phyloP scores from a whole-genome alignment of 495 filamentous ascomycete species.

The Diplogelasinospora grovesii region DNA sequence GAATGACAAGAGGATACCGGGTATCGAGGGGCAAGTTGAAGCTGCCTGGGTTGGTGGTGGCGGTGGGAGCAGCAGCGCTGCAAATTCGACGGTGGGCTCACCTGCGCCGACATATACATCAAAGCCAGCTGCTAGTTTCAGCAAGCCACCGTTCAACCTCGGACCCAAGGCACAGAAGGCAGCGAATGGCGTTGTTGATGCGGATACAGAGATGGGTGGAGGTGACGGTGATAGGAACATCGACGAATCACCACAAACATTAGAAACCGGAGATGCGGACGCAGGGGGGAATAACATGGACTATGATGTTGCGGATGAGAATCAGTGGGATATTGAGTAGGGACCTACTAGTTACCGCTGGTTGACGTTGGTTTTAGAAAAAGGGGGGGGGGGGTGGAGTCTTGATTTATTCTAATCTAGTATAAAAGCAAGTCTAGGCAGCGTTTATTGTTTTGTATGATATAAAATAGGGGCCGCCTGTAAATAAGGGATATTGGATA shows the following conservation, averaged over 20 bases:
- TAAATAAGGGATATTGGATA: too few relatives aligned
- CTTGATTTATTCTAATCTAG: too few relatives aligned
- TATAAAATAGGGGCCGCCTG: too few relatives aligned
- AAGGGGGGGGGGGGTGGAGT: too few relatives aligned
- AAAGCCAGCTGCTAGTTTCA: not conserved
- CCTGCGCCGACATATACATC: slow-evolving; percentile 1
- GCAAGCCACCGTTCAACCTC: not conserved
- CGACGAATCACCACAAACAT: slow-evolving; percentile 1
- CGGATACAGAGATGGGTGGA: not conserved
- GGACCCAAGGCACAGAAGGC: too few relatives aligned
- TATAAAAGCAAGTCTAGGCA: too few relatives aligned
- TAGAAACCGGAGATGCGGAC: slow-evolving; percentile 4
- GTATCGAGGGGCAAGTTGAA: slow-evolving; percentile 66
- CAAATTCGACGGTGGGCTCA: slow-evolving; percentile 5
- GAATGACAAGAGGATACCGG: slow-evolving; percentile 56
- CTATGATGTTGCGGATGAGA: slow-evolving; percentile 40
- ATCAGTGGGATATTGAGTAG: slow-evolving; percentile 34
- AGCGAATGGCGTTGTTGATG: too few relatives aligned
- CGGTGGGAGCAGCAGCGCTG: slow-evolving; percentile 22
- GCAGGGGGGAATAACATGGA: slow-evolving; percentile 29
- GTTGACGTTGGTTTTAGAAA: too few relatives aligned
- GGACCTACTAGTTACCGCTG: too few relatives aligned
- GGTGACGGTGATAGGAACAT: slow-evolving; percentile 1
- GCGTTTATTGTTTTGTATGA: too few relatives aligned
- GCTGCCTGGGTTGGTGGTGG: slow-evolving; percentile 60